Evolutionary conservation across 1,284 basidiomycete genomes (phyloP), one percentile per base, ranked within the genome.

Genomic region (Farysia itapuensis): DNA sequence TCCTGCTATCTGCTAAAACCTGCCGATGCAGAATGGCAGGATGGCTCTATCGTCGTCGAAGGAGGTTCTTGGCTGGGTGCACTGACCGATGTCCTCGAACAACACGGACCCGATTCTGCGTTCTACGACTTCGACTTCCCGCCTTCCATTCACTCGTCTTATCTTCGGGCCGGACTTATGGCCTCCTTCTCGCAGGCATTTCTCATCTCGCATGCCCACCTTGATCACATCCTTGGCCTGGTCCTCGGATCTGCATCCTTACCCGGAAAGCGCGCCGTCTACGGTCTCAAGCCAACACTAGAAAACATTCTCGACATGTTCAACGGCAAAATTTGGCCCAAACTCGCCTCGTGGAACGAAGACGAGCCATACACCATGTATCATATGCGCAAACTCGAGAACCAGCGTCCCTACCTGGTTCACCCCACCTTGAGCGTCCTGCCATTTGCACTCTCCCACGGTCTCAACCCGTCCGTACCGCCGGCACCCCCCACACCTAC

Each of bases 251-350:
- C 87, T 15, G 89, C 89, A 34, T 84, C 86, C 5, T 70, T 86
- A 14, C 74, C 77, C n/a, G 85, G 85, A 13, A 81, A 84, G 26
- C 86, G 86, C 67, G 82, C 82, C 8, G 83, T 91, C 15, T 84
- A 82, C 53, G 87, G 83, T 0, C 78, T 84, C 7, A 78, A 81
- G 33, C 79, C 83, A 33, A 85, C 84, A 9, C 80, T 91, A 25
- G 78, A 85, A 56, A 84, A 85, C 70, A 77, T 91, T 2, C 83
- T 87, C 64, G 81, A 79, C 42, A 79, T 89, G n/a, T 91, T 91
- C 72, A 82, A 85, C 4, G 86, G 85, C 70, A 82, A 86, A 12
- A 79, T 89, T 39, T 91, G 89, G 89, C 89, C 89, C 1, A 86
- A 85, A 58, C 81, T 91, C 15, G 88, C 87, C 2, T 85, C 86